phyloP scores from a whole-genome alignment of 2,329 filamentous ascomycete species.

The Hymenoscyphus fraxineus region DNA sequence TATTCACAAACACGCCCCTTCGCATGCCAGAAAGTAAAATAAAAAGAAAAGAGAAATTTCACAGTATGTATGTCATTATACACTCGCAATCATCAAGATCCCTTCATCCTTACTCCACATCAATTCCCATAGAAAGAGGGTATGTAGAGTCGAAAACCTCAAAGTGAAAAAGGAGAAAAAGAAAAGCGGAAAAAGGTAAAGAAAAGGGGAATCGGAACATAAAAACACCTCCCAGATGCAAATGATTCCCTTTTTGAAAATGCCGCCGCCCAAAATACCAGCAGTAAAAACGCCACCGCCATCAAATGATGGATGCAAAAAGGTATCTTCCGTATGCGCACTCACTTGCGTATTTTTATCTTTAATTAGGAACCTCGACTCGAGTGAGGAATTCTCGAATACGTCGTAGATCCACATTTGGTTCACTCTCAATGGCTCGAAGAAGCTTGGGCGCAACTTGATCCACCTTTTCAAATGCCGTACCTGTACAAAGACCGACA shows the following conservation, averaged over 20 bases:
- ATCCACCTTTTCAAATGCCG: constrained; percentile 72
- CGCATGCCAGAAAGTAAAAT: background rate
- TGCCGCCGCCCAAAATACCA: background rate
- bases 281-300: background rate
- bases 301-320: constrained; percentile 1
- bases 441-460: constrained; percentile 73
- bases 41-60: background rate
- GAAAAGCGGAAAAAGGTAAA: no score
- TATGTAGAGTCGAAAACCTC: background rate
- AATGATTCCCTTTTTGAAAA: background rate
- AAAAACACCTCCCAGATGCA: background rate
- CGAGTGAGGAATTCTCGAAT: constrained; percentile 77
- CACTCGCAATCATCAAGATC: constrained; percentile 1
- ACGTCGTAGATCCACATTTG: constrained; percentile 68
- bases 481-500: constrained; percentile 79
- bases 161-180: background rate
- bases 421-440: constrained; percentile 85
- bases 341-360: background rate
- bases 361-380: constrained; percentile 45
- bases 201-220: no score
- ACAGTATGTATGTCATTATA: background rate
- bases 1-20: background rate
- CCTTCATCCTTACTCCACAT: constrained; percentile 1
- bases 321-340: background rate
- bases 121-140: background rate